These are phyloP conservation scores for Phylloporus sp. DNA, from an alignment of 768 basidiomycete species.

Conservation along the genomic window DNA sequence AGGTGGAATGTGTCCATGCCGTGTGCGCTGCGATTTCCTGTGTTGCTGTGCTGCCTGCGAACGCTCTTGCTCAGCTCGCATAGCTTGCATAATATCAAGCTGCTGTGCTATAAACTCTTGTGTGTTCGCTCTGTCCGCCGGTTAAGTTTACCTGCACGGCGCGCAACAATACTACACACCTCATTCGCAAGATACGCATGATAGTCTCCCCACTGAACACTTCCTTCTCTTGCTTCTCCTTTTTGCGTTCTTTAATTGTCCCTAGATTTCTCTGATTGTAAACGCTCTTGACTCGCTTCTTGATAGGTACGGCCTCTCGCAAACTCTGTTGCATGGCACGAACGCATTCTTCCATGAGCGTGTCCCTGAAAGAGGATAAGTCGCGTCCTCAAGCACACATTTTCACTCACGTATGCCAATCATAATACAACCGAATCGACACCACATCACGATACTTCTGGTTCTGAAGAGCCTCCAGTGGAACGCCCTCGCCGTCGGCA, in stretches of 20 bases:
- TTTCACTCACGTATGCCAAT: constrained; percentile 79
- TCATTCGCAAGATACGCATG: constrained; percentile 91
- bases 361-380: constrained; percentile 47
- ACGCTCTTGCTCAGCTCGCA: constrained; percentile 78
- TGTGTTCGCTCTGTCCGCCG: constrained; percentile 56
- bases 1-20: constrained; percentile 26
- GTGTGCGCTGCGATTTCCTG: constrained; percentile 54
- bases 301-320: constrained; percentile 65
- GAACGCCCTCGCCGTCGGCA: constrained; percentile 86
- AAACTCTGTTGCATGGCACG: constrained; percentile 90
- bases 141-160: constrained; percentile 1
- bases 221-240: constrained; percentile 77
- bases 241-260: constrained; percentile 91
- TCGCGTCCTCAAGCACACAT: neutral
- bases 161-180: constrained; percentile 46
- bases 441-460: constrained; percentile 91
- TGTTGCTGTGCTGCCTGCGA: constrained; percentile 57
- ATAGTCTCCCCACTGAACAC: constrained; percentile 82
- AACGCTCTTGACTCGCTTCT: constrained; percentile 90
- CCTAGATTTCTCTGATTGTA: constrained; percentile 91
- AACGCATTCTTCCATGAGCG: constrained; percentile 91
- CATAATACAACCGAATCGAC: constrained; percentile 91
- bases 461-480: constrained; percentile 83
- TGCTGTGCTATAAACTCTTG: constrained; percentile 87
- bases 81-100: constrained; percentile 71